phyloP scores from a whole-genome alignment of 345 rosid genomes.

The Hibiscus tridactylites region DNA sequence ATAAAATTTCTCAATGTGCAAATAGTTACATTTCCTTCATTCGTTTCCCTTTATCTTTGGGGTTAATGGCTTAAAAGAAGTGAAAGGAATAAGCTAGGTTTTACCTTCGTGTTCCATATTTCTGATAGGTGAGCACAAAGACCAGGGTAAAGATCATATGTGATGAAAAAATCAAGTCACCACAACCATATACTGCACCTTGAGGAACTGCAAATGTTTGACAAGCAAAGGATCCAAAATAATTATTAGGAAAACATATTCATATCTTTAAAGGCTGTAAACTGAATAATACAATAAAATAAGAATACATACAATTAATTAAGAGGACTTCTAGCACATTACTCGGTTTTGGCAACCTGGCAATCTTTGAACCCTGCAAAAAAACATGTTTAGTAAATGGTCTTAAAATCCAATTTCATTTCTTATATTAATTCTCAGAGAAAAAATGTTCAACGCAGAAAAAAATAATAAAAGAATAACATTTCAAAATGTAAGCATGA shows the following conservation, averaged over 20 bases:
- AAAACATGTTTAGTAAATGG: constrained; percentile 5
- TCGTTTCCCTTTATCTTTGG: background rate
- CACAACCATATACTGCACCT: constrained; percentile 87
- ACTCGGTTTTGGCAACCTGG: background rate
- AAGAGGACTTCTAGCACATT: background rate
- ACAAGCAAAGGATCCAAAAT: constrained; percentile 20
- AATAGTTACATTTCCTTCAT: background rate
- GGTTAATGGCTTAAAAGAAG: background rate
- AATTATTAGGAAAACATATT: background rate
- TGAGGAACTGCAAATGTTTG: constrained; percentile 62
- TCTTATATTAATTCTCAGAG: background rate
- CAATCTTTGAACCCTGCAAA: constrained; percentile 27
- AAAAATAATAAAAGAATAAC: background rate
- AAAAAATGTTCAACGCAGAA: background rate
- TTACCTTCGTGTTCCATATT: constrained; percentile 89
- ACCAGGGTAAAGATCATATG: constrained; percentile 96
- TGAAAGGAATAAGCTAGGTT: background rate
- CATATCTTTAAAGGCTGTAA: background rate
- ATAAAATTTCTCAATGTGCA: background rate
- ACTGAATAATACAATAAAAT: background rate
- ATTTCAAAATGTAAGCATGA: background rate
- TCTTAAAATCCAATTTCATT: background rate
- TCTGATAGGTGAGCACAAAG: constrained; percentile 89
- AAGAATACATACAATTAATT: background rate
- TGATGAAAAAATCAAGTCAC: constrained; percentile 96